Conservation (phyloP, 2,329 filamentous ascomycete genomes). For the Aspergillus sp. region DNA sequence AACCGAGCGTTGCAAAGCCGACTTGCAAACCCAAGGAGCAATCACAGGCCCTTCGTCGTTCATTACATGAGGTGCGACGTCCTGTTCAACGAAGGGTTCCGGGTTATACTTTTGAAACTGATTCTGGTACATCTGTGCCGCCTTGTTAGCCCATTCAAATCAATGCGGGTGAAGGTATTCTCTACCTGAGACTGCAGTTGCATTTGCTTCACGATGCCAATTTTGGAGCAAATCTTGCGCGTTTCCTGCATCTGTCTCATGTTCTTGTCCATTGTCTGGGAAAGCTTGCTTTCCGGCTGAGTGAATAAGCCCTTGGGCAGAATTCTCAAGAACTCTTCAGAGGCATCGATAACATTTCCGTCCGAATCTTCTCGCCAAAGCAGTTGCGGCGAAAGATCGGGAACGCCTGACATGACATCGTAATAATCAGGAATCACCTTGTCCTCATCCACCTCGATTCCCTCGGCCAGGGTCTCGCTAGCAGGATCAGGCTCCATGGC, state of each 20-base stretch:
- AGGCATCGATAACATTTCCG: constrained; percentile 83
- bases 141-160: constrained; percentile 2
- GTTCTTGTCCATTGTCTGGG: constrained; percentile 82
- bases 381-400: constrained; percentile 74
- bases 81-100: constrained; percentile 81
- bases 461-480: constrained; percentile 82
- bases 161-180: constrained; percentile 17
- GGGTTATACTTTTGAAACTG: constrained; percentile 97
- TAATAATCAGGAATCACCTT: constrained; percentile 92
- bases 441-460: constrained; percentile 88
- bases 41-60: constrained; percentile 87
- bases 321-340: constrained; percentile 78
- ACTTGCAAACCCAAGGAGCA: constrained; percentile 75
- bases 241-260: constrained; percentile 96
- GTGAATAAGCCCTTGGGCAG: constrained; percentile 73
- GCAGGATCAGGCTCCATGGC: constrained; percentile 50
- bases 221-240: constrained; percentile 91
- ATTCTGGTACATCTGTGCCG: constrained; percentile 83
- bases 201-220: constrained; percentile 98
- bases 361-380: constrained; percentile 89
- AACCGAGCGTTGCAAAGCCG: constrained; percentile 83
- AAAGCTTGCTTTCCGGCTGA: constrained; percentile 70
- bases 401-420: constrained; percentile 79
- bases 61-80: constrained; percentile 84
- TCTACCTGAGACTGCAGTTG: constrained; percentile 89